Conservation (phyloP, 2,329 filamentous ascomycete species). For the Phialophora verrucosa region DNA sequence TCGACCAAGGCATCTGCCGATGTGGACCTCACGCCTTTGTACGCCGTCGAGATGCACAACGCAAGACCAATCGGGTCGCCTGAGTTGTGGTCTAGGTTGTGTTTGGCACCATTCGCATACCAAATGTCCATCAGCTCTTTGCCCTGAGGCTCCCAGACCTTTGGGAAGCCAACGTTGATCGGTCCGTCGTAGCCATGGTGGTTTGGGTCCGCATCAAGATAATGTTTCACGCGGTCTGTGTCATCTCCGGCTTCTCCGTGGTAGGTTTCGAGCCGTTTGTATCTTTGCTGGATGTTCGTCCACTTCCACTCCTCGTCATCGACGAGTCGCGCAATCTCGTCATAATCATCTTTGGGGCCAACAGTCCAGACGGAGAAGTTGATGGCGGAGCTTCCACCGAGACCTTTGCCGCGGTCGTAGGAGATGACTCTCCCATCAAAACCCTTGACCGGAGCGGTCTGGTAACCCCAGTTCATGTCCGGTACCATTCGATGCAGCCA, state of each 20-base stretch:
- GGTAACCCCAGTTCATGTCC: constrained; percentile 61
- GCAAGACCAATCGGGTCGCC: constrained; percentile 65
- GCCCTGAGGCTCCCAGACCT: constrained; percentile 58
- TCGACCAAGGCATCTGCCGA: constrained; percentile 57
- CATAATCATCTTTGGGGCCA: constrained; percentile 65
- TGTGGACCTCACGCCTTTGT: constrained; percentile 57
- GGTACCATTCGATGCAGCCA: constrained; percentile 59
- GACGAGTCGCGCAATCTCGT: constrained; percentile 64
- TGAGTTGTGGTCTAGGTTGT: constrained; percentile 63
- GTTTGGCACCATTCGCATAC: constrained; percentile 54
- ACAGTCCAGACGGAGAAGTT: constrained; percentile 62
- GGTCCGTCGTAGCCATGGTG: constrained; percentile 59
- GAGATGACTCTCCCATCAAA: constrained; percentile 54
- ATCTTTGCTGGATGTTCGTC: constrained; percentile 58
- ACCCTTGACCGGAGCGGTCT: constrained; percentile 55
- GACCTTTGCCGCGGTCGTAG: constrained; percentile 58
- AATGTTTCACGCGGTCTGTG: constrained; percentile 50
- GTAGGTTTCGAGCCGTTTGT: constrained; percentile 62
- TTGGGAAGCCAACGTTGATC: constrained; percentile 57
- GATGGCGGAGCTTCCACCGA: constrained; percentile 61
- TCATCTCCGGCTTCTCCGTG: constrained; percentile 46
- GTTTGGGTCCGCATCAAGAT: constrained; percentile 51
- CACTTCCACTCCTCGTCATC: constrained; percentile 63
- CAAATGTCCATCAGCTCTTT: constrained; percentile 55
- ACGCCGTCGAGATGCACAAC: constrained; percentile 57